phyloP scores from a whole-genome alignment of 148 eudicot genomes.

The Fagopyrum esculentum region DNA sequence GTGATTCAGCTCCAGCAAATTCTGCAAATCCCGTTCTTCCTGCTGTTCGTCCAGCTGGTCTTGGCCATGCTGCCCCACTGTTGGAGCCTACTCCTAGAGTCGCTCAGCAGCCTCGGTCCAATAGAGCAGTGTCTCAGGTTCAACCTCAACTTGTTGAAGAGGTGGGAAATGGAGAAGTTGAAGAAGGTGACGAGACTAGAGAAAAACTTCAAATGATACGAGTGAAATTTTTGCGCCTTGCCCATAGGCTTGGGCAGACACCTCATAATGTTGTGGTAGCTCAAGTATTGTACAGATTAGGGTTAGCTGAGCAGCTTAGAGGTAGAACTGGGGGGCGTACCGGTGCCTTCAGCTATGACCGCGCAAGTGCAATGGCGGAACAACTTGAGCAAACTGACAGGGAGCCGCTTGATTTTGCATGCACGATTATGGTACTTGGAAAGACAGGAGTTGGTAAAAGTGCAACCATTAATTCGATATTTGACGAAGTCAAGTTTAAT shows the following conservation, averaged over 20 bases:
- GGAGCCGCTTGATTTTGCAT: conserved; percentile 86
- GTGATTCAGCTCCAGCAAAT: conserved; percentile 22
- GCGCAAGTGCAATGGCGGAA: conserved; percentile 98
- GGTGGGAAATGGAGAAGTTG: conserved; percentile 56
- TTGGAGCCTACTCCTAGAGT: conserved; percentile 68
- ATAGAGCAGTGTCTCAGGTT: conserved; percentile 50
- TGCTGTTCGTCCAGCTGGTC: conserved; percentile 74
- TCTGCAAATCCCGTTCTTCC: conserved; percentile 29
- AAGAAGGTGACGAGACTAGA: conserved; percentile 84
- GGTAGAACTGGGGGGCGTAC: conserved; percentile 86
- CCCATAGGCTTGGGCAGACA: conserved; percentile 94
- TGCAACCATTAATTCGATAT: conserved; percentile 92
- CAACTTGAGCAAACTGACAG: conserved; percentile 83
- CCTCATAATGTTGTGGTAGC: conserved; percentile 98
- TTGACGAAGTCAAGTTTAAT: conserved; percentile 68
- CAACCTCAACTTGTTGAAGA: conserved; percentile 59
- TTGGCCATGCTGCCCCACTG: conserved; percentile 77
- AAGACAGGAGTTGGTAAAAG: conserved; percentile 97
- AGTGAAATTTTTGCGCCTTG: conserved; percentile 91
- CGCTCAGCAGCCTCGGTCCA: conserved; percentile 57
- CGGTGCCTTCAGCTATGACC: conserved; percentile 84
- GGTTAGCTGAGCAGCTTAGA: conserved; percentile 89
- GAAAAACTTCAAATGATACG: conserved; percentile 98
- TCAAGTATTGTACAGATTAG: conserved; percentile 91
- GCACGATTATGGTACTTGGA: conserved; percentile 96